These are phyloP conservation scores for Casuarina equisetifolia DNA, from an alignment of 306 rosid species.

Conservation along the genomic window DNA sequence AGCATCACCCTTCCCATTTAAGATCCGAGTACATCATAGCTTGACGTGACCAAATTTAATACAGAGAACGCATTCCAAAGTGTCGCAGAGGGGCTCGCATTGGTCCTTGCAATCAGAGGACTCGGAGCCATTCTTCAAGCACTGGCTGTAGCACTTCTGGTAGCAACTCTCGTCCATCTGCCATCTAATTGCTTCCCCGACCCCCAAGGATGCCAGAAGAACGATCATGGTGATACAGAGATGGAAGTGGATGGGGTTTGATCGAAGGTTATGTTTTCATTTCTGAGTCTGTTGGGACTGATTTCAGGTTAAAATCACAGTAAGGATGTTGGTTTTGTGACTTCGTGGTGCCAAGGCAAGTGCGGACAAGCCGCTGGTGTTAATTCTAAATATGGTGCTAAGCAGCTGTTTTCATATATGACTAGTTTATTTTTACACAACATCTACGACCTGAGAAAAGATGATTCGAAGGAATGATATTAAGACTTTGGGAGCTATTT, in stretches of 20 bases:
- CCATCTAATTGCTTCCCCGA: not conserved
- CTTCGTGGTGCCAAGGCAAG: not conserved
- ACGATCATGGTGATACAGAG: not conserved
- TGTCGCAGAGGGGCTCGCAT: not conserved
- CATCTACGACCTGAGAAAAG: too few relatives aligned
- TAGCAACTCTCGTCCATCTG: not conserved
- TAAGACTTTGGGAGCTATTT: too few relatives aligned
- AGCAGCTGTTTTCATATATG: too few relatives aligned
- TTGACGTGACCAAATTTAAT: not conserved
- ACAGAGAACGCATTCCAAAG: not conserved
- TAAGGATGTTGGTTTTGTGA: not conserved
- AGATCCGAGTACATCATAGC: not conserved
- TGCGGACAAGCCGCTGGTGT: not conserved
- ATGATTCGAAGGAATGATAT: too few relatives aligned
- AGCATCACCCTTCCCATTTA: not conserved
- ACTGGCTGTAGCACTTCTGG: not conserved
- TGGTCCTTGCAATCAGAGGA: not conserved
- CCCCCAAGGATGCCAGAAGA: not conserved
- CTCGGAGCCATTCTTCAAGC: not conserved
- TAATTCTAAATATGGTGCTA: not conserved
- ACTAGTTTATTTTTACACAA: too few relatives aligned
- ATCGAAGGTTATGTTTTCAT: not conserved
- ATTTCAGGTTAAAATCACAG: too few relatives aligned
- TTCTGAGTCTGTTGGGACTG: too few relatives aligned
- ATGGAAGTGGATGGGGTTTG: not conserved